Evolutionary conservation across 768 basidiomycete species (phyloP).

Genomic region (Tulasnella sp.): DNA sequence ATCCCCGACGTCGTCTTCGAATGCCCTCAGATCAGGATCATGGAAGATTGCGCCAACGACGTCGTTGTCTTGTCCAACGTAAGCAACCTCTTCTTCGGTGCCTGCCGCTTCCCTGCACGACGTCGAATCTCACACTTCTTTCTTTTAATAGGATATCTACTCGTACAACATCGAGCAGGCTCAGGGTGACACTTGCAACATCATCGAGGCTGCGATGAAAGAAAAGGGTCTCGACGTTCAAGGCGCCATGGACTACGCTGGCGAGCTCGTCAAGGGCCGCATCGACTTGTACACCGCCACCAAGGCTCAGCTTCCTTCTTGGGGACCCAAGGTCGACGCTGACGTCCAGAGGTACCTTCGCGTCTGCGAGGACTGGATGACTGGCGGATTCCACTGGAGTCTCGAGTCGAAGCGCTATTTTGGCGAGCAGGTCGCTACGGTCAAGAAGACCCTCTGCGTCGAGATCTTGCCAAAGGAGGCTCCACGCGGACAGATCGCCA

Average conservation of each 20-base stretch:
- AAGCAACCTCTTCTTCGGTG: slow-evolving; percentile 7
- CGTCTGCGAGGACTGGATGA: slow-evolving; percentile 20
- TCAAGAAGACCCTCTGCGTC: slow-evolving; percentile 16
- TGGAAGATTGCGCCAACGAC: slow-evolving; percentile 23
- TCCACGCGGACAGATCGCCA: slow-evolving; percentile 16
- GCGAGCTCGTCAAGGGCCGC: slow-evolving; percentile 16
- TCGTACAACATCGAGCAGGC: slow-evolving; percentile 42
- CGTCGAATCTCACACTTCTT: not conserved
- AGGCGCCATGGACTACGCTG: slow-evolving; percentile 19
- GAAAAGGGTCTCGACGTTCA: slow-evolving; percentile 17
- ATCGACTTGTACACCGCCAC: slow-evolving; percentile 14
- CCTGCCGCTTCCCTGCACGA: not conserved
- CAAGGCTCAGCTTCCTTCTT: slow-evolving; percentile 20
- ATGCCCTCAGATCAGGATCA: slow-evolving; percentile 23
- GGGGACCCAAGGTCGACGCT: slow-evolving; percentile 19
- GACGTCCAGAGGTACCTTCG: slow-evolving; percentile 17
- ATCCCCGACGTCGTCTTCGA: slow-evolving; percentile 26
- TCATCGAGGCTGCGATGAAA: slow-evolving; percentile 17
- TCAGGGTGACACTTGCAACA: slow-evolving; percentile 20
- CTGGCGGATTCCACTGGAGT: slow-evolving; percentile 21
- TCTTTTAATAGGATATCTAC: slow-evolving; percentile 46
- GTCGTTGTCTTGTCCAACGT: slow-evolving; percentile 27
- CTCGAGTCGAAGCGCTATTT: slow-evolving; percentile 22
- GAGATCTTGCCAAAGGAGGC: slow-evolving; percentile 11
- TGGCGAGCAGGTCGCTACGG: slow-evolving; percentile 16